These are phyloP conservation scores for Gamarada debralockiae DNA, from an alignment of 495 filamentous ascomycete species.

Conservation along the genomic window DNA sequence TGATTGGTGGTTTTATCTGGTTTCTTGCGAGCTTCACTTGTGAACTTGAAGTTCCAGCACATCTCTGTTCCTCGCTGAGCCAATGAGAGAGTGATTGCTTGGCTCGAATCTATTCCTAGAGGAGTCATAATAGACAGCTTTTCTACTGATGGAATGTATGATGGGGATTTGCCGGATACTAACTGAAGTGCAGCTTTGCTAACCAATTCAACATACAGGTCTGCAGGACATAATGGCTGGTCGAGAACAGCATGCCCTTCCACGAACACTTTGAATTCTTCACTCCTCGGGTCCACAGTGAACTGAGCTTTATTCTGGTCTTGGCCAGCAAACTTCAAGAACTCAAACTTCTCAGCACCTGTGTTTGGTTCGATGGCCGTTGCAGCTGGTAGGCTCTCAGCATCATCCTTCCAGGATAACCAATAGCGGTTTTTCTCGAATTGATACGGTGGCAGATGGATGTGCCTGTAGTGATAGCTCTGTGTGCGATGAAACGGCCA, in stretches of 20 bases:
- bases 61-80: too few species aligned
- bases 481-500: conserved; percentile 21
- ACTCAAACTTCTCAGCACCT: too few species aligned
- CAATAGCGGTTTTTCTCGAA: conserved; percentile 42
- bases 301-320: conserved; percentile 17
- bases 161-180: too few species aligned
- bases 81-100: too few species aligned
- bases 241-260: conserved; percentile 35
- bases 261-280: conserved; percentile 16
- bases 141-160: too few species aligned
- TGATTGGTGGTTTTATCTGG: too few species aligned
- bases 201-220: conserved; percentile 40
- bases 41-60: too few species aligned
- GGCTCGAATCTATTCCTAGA: too few species aligned
- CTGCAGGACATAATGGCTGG: conserved; percentile 36
- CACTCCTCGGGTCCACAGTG: conserved; percentile 10
- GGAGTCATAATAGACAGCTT: too few species aligned
- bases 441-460: conserved; percentile 51
- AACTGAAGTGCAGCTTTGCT: too few species aligned
- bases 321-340: conserved; percentile 4
- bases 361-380: too few species aligned
- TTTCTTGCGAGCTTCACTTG: too few species aligned
- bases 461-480: conserved; percentile 18
- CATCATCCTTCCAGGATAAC: neutral
- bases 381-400: neutral